These are phyloP conservation scores for Colletotrichum chrysophilum DNA, from an alignment of 2,329 filamentous ascomycete genomes.

Conservation along the genomic window DNA sequence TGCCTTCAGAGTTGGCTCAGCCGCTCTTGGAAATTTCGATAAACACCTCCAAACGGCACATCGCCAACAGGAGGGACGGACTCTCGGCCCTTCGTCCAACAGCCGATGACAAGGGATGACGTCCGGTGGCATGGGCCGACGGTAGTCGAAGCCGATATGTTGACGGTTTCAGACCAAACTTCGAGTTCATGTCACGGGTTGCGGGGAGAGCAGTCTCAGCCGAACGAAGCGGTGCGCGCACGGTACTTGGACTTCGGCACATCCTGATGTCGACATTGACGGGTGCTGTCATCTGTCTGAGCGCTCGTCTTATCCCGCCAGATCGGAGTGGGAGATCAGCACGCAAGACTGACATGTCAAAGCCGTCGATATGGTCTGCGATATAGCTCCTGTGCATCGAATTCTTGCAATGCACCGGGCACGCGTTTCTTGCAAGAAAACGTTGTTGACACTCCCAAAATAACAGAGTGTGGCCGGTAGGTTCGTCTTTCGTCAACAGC, in stretches of 20 bases:
- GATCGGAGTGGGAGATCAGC: not conserved
- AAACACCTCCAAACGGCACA: not conserved
- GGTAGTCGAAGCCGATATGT: not conserved
- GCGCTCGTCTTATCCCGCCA: not conserved
- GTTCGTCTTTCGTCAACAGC: not conserved
- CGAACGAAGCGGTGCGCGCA: not conserved
- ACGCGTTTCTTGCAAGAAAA: not conserved
- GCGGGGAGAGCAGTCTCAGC: not conserved
- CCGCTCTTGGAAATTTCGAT: not conserved
- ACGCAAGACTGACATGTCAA: not conserved
- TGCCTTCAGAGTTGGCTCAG: not conserved
- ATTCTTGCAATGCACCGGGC: not conserved
- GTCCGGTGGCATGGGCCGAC: not conserved
- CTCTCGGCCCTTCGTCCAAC: not conserved
- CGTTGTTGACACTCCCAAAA: not conserved
- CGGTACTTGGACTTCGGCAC: not conserved
- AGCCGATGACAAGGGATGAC: not conserved
- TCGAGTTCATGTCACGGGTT: not conserved
- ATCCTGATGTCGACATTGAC: not conserved
- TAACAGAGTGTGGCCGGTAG: not conserved
- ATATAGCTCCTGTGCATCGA: not conserved
- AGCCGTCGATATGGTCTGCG: not conserved
- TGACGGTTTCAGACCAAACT: not conserved
- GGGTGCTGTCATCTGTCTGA: not conserved
- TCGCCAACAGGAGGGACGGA: not conserved